Conservation (phyloP, 1,284 basidiomycete genomes). For the Puccinia hordei region DNA sequence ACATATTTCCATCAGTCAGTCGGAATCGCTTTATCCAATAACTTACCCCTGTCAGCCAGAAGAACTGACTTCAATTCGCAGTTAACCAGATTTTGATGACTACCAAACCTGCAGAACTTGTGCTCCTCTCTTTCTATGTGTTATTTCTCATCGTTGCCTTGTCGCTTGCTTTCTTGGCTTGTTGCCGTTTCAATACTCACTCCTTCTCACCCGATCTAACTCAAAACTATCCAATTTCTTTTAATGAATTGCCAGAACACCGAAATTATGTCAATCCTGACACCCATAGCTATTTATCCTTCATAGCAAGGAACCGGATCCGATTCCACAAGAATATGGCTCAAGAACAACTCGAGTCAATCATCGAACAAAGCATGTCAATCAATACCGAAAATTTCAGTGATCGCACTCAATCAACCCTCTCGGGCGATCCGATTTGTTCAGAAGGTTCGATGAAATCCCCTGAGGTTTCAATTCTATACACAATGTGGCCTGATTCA, state of each 20-base stretch:
- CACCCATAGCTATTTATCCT: not conserved
- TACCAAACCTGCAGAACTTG: conserved; percentile 1
- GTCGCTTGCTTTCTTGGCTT: conserved; percentile 12
- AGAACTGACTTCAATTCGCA: too few species aligned
- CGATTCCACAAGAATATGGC: conserved; percentile 12
- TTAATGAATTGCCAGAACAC: not conserved
- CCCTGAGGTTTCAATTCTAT: not conserved
- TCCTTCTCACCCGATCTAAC: not conserved
- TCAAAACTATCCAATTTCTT: not conserved
- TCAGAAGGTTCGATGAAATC: not conserved
- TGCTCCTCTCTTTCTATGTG: conserved; percentile 13
- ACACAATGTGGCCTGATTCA: not conserved
- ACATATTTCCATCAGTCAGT: not conserved
- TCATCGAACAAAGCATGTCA: not conserved
- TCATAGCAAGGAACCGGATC: not conserved
- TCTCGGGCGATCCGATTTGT: not conserved
- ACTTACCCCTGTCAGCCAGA: not conserved
- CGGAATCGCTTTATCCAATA: not conserved
- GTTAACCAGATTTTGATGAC: conserved; percentile 4
- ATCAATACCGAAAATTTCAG: not conserved
- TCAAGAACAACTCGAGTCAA: conserved; percentile 11
- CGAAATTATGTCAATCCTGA: not conserved
- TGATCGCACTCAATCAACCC: conserved; percentile 18
- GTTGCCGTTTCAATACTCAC: conserved; percentile 1
- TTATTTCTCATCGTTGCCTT: conserved; percentile 8